Conservation (phyloP, 1,284 basidiomycete genomes). For the Trametes sp. region DNA sequence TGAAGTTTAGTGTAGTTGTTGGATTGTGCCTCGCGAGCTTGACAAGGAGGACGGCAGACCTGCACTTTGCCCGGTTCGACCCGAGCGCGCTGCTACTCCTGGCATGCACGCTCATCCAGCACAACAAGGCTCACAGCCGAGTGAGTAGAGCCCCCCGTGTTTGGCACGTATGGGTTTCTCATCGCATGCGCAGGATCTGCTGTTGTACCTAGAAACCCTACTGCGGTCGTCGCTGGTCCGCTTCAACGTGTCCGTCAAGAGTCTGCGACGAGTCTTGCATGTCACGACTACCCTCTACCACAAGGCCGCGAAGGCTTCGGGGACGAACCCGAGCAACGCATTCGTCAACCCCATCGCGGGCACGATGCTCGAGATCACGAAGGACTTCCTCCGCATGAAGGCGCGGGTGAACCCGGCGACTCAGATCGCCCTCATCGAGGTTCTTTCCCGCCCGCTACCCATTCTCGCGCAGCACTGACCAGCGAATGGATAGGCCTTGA, state of each 20-base stretch:
- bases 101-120: conserved; percentile 58
- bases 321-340: conserved; percentile 36
- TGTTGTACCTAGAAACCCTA: conserved; percentile 62
- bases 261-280: conserved; percentile 58
- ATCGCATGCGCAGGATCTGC: too few species aligned
- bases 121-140: conserved; percentile 65
- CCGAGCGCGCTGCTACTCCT: conserved; percentile 62
- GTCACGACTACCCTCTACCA: conserved; percentile 54
- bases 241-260: conserved; percentile 53
- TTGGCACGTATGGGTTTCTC: background rate
- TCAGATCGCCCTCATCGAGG: conserved; percentile 59
- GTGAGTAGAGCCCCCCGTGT: conserved; percentile 47
- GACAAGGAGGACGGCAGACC: conserved; percentile 63
- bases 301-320: conserved; percentile 29
- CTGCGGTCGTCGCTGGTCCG: conserved; percentile 61
- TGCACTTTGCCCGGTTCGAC: conserved; percentile 53
- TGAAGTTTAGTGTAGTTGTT: conserved; percentile 62
- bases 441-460: conserved; percentile 32
- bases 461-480: background rate
- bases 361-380: conserved; percentile 62
- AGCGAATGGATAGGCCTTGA: conserved; percentile 32
- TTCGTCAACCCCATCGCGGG: conserved; percentile 51
- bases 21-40: conserved; percentile 60
- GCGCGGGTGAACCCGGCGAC: conserved; percentile 57
- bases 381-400: conserved; percentile 62